Base-by-base conservation (phyloP, 1,284 basidiomycete genomes). In the Phellopilus nigrolimitatus region DNA sequence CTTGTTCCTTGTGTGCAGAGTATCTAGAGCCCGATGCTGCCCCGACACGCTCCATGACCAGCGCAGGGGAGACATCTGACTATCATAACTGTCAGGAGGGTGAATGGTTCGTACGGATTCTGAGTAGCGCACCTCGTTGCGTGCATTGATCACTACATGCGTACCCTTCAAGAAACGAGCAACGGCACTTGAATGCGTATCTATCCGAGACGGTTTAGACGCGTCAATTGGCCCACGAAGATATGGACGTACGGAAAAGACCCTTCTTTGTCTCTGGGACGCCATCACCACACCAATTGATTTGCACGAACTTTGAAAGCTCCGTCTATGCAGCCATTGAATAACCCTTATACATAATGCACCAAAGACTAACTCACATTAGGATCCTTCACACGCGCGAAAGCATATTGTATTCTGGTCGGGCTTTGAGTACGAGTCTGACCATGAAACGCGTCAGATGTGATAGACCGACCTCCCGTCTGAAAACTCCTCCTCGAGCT, bases 201-300 rank as follows among this genome's bases (percentile, higher is more conserved):
- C 72, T 74, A 3, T 22, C 53, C 25, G 59, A 47, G 27, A 21
- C 13, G 24, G 33, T 12, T 43, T 22, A 52, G 19, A 47, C 19
- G 27, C 24, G 17, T 10, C n/a, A 25, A 7, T 15, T 37, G 44
- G 6, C 12, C 15, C 19, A 46, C 21, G 19, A 19, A 25, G 15
- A 13, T 12, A 22, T 38, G 12, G 21, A 65, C 72, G 49, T 54
- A 74, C 77, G 85, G 71, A 97, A 98, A 24, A 97, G 75, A 12
- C 95, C 95, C 68, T 98, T 98, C 66, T 88, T 86, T 28, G 76
- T 78, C 67, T 88, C 93, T 13, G 95, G 95, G 0, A 98, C 95
- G 60, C 95, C 95, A 62, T 97, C 94, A 47, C 95, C 95, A 62
- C 91, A 94, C 93, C 91, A 93, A 60, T 91, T 91, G 62, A 85